Evolutionary conservation across 306 rosid species (phyloP), one percentile per base, ranked within the genome.

Genomic region (Datisca glomerata): DNA sequence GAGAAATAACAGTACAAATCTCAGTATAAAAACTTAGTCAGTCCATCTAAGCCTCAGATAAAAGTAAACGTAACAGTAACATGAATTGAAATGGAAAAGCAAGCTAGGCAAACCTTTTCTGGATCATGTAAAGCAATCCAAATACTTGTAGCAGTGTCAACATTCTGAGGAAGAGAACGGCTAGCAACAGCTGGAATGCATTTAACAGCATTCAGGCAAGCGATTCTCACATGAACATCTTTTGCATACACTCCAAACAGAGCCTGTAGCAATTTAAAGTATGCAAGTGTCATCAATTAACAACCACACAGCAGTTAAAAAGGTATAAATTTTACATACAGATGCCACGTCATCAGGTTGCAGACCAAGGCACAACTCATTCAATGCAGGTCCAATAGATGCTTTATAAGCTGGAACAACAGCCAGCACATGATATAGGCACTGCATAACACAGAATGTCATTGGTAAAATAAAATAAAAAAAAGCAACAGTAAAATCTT

Each of bases 121-220:
- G 89, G 95, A 43, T 89, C 98, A 48, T 89, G 98, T 41, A 84
- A 71, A 3, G 93, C 91, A 59, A 89, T 67, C 98, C 98, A 89
- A 60, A 89, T 74, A 67, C 93, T 75, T 43, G 95, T 80, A 15
- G 98, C 95, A 28, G 80, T 72, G 55, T 72, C 98, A 51, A 68
- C 58, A 35, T 78, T 63, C 60, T 77, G 72, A 32, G 81, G 64
- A 55, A 89, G 72, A 49, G 91, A 68, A 12, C 79, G 84, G 54
- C 57, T 68, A 18, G 98, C 70, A 56, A 89, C 79, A 39, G 84
- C 76, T 27, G 98, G 98, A 35, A 89, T 75, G 52, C 98, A 84
- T 66, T 73, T 89, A 44, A 89, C 71, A 52, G 95, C 91, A 72
- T 70, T 89, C 53, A 84, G 67, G 63, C 98, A 89, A 38, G 98